Conservation (phyloP, 345 rosid species). For the Atalantia buxifolia region DNA sequence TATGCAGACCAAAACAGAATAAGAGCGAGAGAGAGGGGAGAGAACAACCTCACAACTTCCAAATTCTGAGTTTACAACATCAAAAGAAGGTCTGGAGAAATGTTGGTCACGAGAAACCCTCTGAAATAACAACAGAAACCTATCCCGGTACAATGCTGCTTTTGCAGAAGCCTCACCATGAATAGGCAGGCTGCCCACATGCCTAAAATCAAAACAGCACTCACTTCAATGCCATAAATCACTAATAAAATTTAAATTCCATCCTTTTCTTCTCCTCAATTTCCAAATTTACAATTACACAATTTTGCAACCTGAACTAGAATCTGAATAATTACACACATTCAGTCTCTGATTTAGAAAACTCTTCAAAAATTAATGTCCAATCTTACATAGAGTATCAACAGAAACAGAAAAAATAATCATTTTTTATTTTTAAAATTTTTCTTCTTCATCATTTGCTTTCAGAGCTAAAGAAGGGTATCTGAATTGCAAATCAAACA, state of each 20-base stretch:
- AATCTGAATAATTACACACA: not conserved
- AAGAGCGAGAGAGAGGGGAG: not conserved
- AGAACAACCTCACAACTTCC: constrained; percentile 71
- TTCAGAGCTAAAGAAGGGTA: not conserved
- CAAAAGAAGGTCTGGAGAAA: constrained; percentile 75
- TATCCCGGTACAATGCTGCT: constrained; percentile 63
- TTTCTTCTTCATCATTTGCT: not conserved
- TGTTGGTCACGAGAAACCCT: constrained; percentile 78
- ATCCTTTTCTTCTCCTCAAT: not conserved
- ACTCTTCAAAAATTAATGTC: not conserved
- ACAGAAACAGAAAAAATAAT: not conserved
- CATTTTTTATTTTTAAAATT: not conserved
- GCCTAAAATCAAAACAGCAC: constrained; percentile 35
- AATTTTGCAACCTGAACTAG: not conserved
- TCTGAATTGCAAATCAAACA: not conserved
- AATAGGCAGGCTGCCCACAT: constrained; percentile 49
- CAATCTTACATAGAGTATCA: not conserved
- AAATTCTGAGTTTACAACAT: constrained; percentile 47
- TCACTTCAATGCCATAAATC: not conserved
- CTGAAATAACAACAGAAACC: constrained; percentile 72
- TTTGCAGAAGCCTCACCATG: constrained; percentile 85
- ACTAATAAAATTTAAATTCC: not conserved
- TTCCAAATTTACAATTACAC: not conserved
- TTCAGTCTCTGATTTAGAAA: not conserved
- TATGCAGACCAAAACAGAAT: not conserved